These are phyloP conservation scores for Phytophthora uliginosa DNA, from an alignment of 352 stramenopile genomes.

Conservation along the genomic window DNA sequence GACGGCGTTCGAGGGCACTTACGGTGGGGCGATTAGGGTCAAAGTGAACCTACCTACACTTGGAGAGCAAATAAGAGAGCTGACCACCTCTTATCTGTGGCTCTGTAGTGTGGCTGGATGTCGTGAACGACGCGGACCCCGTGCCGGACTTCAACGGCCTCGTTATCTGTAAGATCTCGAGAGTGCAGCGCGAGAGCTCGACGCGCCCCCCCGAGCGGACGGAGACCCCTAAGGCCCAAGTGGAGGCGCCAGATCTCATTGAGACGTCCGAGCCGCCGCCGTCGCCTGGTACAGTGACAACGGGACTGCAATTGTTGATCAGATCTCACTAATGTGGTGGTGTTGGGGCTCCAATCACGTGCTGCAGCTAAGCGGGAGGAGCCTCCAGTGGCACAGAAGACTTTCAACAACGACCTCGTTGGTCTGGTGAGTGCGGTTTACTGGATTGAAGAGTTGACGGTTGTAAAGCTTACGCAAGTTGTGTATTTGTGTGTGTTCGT, in stretches of 20 bases:
- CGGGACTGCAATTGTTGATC: background rate
- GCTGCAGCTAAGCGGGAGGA: slow-evolving; percentile 67
- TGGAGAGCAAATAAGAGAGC: slow-evolving; percentile 17
- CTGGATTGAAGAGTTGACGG: background rate
- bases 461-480: slow-evolving; percentile 7
- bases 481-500: slow-evolving; percentile 4
- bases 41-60: background rate
- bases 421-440: slow-evolving; percentile 58
- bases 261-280: slow-evolving; percentile 62
- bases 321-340: background rate
- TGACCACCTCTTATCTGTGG: background rate
- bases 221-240: slow-evolving; percentile 35
- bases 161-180: slow-evolving; percentile 85
- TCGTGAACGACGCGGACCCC: slow-evolving; percentile 73
- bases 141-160: slow-evolving; percentile 88
- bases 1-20: slow-evolving; percentile 87
- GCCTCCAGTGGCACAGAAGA: slow-evolving; percentile 49
- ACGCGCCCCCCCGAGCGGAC: slow-evolving; percentile 51
- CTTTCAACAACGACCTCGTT: slow-evolving; percentile 87
- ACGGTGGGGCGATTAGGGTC: slow-evolving; percentile 53
- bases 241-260: slow-evolving; percentile 75
- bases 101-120: slow-evolving; percentile 79
- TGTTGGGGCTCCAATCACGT: background rate
- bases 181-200: slow-evolving; percentile 62
- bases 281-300: slow-evolving; percentile 27